Percentiles rank a stretch among this genome's conserved stretches.
phyloP scores from a whole-genome alignment of 2,329 filamentous ascomycete genomes.

The Exophiala phaeomuriformis region DNA sequence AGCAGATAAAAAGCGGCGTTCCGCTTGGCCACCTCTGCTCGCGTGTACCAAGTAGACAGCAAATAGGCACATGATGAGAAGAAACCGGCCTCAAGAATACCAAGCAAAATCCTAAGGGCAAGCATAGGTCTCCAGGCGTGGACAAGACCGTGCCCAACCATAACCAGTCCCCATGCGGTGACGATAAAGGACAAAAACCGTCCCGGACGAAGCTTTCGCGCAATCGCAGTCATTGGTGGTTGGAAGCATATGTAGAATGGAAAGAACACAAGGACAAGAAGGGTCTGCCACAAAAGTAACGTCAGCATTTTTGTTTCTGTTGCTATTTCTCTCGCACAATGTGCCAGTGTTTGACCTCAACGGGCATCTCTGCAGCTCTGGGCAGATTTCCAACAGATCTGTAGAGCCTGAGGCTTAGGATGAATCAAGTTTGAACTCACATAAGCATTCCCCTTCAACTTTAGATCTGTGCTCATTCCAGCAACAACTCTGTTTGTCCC shows the following conservation, averaged over 20 bases:
- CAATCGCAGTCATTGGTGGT: constrained; percentile 36
- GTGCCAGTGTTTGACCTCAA: too few relatives aligned
- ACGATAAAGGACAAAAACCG: constrained; percentile 26
- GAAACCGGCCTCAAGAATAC: constrained; percentile 33
- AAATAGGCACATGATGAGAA: constrained; percentile 7
- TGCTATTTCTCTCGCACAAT: too few relatives aligned
- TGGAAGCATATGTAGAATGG: constrained; percentile 40
- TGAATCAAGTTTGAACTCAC: neutral
- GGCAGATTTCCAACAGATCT: too few relatives aligned
- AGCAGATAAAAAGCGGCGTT: constrained; percentile 9
- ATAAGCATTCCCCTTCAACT: constrained; percentile 10
- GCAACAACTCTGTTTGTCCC: constrained; percentile 3
- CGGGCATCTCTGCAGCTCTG: too few relatives aligned
- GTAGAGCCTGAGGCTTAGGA: too few relatives aligned
- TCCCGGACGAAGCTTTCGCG: constrained; percentile 37
- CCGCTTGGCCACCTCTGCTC: constrained; percentile 8
- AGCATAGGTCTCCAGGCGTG: constrained; percentile 33
- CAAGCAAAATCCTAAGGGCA: constrained; percentile 35
- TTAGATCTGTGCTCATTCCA: constrained; percentile 5
- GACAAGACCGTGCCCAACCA: constrained; percentile 36
- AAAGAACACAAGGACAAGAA: constrained; percentile 37
- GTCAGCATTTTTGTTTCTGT: too few relatives aligned
- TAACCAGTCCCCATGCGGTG: constrained; percentile 38
- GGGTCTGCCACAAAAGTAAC: neutral
- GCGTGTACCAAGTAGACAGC: constrained; percentile 9